Base-by-base conservation (phyloP, 1,284 basidiomycete genomes). In the Malassezia dermatis region DNA sequence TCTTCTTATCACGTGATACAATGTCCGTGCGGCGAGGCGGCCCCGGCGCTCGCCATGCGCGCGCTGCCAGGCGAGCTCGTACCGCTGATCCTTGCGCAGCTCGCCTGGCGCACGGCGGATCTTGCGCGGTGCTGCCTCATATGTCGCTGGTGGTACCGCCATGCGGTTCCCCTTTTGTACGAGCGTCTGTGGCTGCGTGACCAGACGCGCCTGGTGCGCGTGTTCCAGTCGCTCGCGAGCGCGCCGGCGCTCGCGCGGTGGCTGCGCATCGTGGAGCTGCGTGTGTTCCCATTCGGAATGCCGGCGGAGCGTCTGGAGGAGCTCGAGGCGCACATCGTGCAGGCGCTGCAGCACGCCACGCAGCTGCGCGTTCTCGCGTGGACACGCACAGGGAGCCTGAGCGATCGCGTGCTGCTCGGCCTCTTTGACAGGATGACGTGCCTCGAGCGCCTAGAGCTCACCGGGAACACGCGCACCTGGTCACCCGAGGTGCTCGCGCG, bases 371-470 rank as follows among this genome's bases (percentile, higher is more conserved):
- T 58, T 37, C 61, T 73, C 39, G 57, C 58, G 24, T 73, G 71
- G 71, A 73, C 71, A 12, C 41, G 71, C 31, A 66, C 67, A 7
- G 71, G 71, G 24, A 70, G 67, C 27, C 52, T 73, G 35, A 69
- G 62, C 35, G 62, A 71, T 31, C 60, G 69, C 15, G 32, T 69
- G 8, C 24, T 71, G n/a, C 58, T 40, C 17, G 42, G 28, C 23
- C 56, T 63, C 32, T 64, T 60, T 40, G 56, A 56, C 23, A 28
- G 31, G 3, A 46, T 62, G 31, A 44, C 48, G 1, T 41, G 46
- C 21, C 51, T 73, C 35, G 53, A 48, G 11, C 56, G 51, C 21
- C 45, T 73, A 27, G 67, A 71, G 55, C 48, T 73, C 7, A 65
- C 69, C 0, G 71, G 71, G 1, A 65, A 69, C 55, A 51, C 32